Percentiles rank a stretch among this genome's conserved stretches.
These are phyloP conservation scores for Neurospora sp. DNA, from an alignment of 495 filamentous ascomycete species.

Conservation along the genomic window DNA sequence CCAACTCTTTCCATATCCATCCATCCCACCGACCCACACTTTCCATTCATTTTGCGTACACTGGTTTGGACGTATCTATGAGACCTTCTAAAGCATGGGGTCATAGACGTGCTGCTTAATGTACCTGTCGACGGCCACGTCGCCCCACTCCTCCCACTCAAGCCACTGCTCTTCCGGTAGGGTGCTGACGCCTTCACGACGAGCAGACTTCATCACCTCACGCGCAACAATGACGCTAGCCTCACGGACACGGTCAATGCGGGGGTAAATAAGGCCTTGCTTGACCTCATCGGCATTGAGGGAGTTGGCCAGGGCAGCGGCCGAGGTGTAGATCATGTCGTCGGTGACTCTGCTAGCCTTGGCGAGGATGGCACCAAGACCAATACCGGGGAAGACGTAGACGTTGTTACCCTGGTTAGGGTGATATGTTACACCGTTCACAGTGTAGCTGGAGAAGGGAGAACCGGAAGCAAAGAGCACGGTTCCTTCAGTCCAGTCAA, in stretches of 20 bases:
- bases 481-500: constrained; percentile 79
- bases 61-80: neutral
- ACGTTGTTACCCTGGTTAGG: constrained; percentile 88
- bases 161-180: constrained; percentile 60
- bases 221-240: constrained; percentile 81
- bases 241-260: constrained; percentile 80
- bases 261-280: constrained; percentile 83
- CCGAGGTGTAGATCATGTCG: constrained; percentile 91
- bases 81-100: constrained; percentile 29
- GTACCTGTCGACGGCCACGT: constrained; percentile 66
- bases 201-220: constrained; percentile 86
- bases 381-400: constrained; percentile 97
- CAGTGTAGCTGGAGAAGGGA: constrained; percentile 71
- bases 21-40: neutral
- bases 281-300: constrained; percentile 72
- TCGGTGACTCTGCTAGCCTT: constrained; percentile 85
- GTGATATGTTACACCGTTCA: constrained; percentile 58
- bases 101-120: constrained; percentile 79
- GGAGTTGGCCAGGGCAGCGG: constrained; percentile 66
- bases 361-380: constrained; percentile 85
- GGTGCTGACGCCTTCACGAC: constrained; percentile 42
- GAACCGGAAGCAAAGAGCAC: constrained; percentile 92
- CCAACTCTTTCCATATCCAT: neutral
- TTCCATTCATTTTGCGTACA: neutral
- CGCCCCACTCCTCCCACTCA: constrained; percentile 76